phyloP scores from a whole-genome alignment of 345 rosid genomes.

The Melaleuca quinquenervia region DNA sequence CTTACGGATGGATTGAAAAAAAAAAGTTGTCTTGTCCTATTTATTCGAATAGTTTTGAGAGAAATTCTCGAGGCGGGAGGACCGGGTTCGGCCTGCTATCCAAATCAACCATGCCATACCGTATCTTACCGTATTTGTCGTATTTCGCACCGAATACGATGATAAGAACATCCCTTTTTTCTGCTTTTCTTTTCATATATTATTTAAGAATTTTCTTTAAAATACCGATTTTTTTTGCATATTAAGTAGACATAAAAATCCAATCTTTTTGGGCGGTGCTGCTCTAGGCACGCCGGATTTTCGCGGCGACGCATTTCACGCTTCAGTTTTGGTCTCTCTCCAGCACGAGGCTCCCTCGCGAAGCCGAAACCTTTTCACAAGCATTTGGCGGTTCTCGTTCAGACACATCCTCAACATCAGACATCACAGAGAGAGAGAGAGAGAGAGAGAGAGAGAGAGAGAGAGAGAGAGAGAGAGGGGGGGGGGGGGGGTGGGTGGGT shows the following conservation, averaged over 20 bases:
- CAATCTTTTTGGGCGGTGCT: neutral
- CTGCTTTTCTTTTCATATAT: neutral
- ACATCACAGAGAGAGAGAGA: neutral
- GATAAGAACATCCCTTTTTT: neutral
- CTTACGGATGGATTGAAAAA: neutral
- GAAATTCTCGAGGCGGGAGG: neutral
- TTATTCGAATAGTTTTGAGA: neutral
- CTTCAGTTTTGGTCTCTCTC: neutral
- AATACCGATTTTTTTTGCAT: too few relatives aligned
- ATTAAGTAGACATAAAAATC: neutral
- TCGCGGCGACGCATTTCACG: neutral
- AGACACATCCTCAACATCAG: neutral
- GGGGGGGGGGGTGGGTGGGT: neutral
- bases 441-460: neutral
- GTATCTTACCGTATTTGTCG: neutral
- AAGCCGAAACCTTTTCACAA: neutral
- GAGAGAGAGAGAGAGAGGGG: neutral
- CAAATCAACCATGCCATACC: neutral
- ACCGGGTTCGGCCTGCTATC: neutral
- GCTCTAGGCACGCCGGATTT: neutral
- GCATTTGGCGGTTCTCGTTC: neutral
- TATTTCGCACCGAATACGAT: neutral
- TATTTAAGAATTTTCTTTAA: neutral
- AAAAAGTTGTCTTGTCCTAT: neutral
- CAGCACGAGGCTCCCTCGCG: neutral